Base-by-base conservation (phyloP, 306 rosid species). In the Mimosa bimucronata region DNA sequence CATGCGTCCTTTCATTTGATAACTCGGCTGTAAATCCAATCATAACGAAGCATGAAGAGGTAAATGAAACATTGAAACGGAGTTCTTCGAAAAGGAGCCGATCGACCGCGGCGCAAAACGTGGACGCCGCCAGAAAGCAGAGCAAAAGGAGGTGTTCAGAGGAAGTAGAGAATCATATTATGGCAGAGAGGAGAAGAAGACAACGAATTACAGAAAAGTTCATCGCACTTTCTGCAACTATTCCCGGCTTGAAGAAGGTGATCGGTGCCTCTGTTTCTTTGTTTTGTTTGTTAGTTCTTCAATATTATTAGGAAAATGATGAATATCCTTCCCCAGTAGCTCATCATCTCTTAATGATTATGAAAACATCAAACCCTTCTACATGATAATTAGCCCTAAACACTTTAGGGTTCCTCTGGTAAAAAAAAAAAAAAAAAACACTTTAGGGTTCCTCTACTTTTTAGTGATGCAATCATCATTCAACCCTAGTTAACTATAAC, bases 241-340 rank as follows among this genome's bases (percentile, higher is more conserved):
- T 84, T 34, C 87, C 87, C 2, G 87, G 75, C 14, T 76, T 84
- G 79, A 84, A 80, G 79, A 84, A 84, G 87, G 88, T 85, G 31
- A 34, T 34, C 5, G 3, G 38, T 34, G 3, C 5, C 38, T 34
- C 5, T 34, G 38, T 2, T 34, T 34, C 5, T 34, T 34, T 34
- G 38, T 34, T 34, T 34, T 34, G 38, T 34, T 34, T 34, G 38
- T 34, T 34, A 34, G 38, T 34, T 34, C 38, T 34, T 34, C 38
- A 34, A 34, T 3, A 34, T 34, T 1, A 34, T 34, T 34, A 34
- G 38, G 38, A 6, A 34, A 34, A 34, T 34, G 38, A 34, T 34
- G 38, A 34, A 34, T 34, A 34, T 34, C 38, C 38, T 34, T 46
- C 48, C 7, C 3, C 0, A 44, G 14, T 44, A 11, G 48, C 48